Base-by-base conservation (phyloP, 164 flowering plant genomes). In the Amborella trichopoda region DNA sequence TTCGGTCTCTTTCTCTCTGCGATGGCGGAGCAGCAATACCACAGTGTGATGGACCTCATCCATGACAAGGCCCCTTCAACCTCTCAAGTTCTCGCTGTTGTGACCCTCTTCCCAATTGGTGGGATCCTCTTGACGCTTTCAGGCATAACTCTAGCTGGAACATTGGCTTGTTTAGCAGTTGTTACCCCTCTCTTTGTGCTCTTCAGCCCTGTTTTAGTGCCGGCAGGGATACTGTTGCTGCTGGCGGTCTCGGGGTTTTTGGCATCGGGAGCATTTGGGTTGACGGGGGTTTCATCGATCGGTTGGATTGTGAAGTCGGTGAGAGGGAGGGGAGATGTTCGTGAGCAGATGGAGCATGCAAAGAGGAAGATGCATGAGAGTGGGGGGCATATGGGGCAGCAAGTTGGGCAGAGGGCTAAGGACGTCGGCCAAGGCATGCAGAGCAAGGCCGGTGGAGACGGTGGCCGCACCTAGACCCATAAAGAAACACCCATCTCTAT, bases 141-240 rank as follows among this genome's bases (percentile, higher is more conserved):
- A 18, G 89, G 84, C 1, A 37, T 81, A n/a, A 68, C 76, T 17
- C 44, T 88, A 11, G 43, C 69, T 16, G 91, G 74, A 3, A 67
- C 89, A 13, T 22, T 81, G 19, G 46, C 75, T 38, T 84, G 82
- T 8, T 60, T 81, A 3, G 71, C 76, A 3, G 28, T 88, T n/a
- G 30, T 81, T 9, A 55, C 77, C 1, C 94, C 97, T 0, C 55
- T 80, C 5, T 80, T 88, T 49, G 44, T 88, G 5, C 41, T 88
- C n/a, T 88, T 72, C 69, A 81, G 88, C 68, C 96, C 93, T 1
- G 63, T 87, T 19, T 23, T 87, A 22, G 81, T 79, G 17, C 96
- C 94, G 0, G 88, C 97, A 0, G 72, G 76, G 0, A 24, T 81
- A 13, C 53, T 54, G 2, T 39, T 81, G 5, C 73, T 54, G 1